A percentile compares a stretch with the other conserved stretches of the same genome.
Conservation (phyloP, 768 basidiomycete genomes). For the Trametes cinnabarina region DNA sequence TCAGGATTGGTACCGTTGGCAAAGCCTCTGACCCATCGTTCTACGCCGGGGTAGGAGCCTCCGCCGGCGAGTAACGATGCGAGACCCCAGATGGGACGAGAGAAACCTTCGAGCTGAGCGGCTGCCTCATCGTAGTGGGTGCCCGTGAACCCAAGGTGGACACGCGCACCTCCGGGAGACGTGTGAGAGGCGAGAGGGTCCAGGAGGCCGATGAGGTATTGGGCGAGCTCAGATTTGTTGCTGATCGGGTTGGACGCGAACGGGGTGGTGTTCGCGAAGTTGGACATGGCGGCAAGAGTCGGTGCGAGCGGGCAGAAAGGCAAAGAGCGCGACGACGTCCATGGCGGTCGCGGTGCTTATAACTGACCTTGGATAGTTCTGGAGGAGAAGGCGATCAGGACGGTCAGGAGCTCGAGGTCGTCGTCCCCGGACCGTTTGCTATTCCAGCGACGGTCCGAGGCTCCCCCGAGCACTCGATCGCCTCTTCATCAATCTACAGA, state of each 20-base stretch:
- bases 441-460: constrained; percentile 16
- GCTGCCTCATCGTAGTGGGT: constrained; percentile 74
- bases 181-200: constrained; percentile 68
- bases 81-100: constrained; percentile 75
- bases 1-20: constrained; percentile 66
- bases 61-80: constrained; percentile 66
- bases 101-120: constrained; percentile 74
- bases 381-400: neutral
- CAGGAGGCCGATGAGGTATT: constrained; percentile 56
- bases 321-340: neutral
- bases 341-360: neutral
- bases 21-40: constrained; percentile 66
- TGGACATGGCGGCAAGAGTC: constrained; percentile 17
- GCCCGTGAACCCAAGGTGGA: constrained; percentile 66
- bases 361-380: neutral
- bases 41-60: constrained; percentile 52
- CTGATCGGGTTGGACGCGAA: constrained; percentile 59
- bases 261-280: constrained; percentile 33
- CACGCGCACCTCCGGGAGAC: constrained; percentile 68
- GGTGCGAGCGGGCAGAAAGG: neutral
- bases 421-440: constrained; percentile 15
- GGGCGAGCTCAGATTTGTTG: constrained; percentile 57
- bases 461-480: constrained; percentile 2
- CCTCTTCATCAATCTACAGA: constrained; percentile 4
- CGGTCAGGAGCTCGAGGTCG: constrained; percentile 18